These are phyloP conservation scores for Coleophoma cylindrospora DNA, from an alignment of 2,329 filamentous ascomycete genomes.

Conservation along the genomic window DNA sequence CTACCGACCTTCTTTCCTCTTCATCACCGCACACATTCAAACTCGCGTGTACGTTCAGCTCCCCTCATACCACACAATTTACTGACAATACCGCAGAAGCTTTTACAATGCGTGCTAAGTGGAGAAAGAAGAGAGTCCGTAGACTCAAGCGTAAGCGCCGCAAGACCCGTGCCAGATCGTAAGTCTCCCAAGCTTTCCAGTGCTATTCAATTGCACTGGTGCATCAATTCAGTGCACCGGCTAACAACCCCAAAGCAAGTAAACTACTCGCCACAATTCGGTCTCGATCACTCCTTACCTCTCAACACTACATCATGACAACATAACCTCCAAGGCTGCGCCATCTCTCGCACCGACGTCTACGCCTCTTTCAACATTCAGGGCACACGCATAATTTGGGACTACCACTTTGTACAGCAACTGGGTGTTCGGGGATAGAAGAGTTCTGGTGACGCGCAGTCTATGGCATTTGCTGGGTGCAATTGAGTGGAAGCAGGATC, in stretches of 20 bases:
- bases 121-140: constrained; percentile 99
- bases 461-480: constrained; percentile 28
- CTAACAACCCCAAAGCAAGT: constrained; percentile 31
- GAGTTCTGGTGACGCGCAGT: constrained; percentile 26
- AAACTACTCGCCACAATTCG: constrained; percentile 36
- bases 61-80: constrained; percentile 3
- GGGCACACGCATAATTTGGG: constrained; percentile 20
- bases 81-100: not conserved
- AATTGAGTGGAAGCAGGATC: constrained; percentile 24
- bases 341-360: constrained; percentile 29
- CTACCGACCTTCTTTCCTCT: constrained; percentile 1
- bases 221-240: not conserved
- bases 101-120: constrained; percentile 80
- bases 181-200: constrained; percentile 37
- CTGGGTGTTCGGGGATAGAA: constrained; percentile 28
- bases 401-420: constrained; percentile 22
- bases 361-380: constrained; percentile 28
- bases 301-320: constrained; percentile 29
- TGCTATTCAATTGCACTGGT: too few species aligned
- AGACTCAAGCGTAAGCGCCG: constrained; percentile 99
- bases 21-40: not conserved
- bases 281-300: constrained; percentile 31
- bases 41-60: too few species aligned
- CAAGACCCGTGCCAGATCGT: constrained; percentile 99
- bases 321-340: constrained; percentile 24